phyloP scores from a whole-genome alignment of 805 yeast genomes.

The Yamadazyma scolyti region DNA sequence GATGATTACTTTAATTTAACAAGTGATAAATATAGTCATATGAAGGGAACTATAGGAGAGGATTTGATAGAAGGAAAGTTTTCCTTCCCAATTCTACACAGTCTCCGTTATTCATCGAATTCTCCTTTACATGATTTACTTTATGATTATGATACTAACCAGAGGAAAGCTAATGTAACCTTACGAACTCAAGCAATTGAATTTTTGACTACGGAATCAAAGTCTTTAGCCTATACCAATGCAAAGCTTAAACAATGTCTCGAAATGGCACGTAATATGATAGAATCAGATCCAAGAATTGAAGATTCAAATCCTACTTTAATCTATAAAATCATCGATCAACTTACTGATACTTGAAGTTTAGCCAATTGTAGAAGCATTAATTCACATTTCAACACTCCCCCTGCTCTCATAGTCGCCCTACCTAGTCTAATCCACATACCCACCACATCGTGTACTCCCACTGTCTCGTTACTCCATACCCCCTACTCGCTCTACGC shows the following conservation, averaged over 20 bases:
- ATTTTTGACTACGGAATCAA: slow-evolving; percentile 17
- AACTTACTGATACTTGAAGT: slow-evolving; percentile 17
- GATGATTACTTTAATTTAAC: slow-evolving; percentile 79
- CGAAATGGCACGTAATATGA: slow-evolving; percentile 11
- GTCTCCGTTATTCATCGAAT: slow-evolving; percentile 13
- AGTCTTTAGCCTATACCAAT: slow-evolving; percentile 23
- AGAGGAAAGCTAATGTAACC: slow-evolving; percentile 12
- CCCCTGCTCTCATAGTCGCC: too few species aligned
- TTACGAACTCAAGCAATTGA: slow-evolving; percentile 18
- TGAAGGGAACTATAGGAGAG: slow-evolving; percentile 71
- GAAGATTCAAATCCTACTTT: slow-evolving; percentile 6
- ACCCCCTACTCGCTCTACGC: too few species aligned
- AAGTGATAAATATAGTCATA: slow-evolving; percentile 47
- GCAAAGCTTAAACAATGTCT: slow-evolving; percentile 4
- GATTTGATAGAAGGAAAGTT: slow-evolving; percentile 88
- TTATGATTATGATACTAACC: slow-evolving; percentile 12
- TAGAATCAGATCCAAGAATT: slow-evolving; percentile 19
- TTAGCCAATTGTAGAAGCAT: too few species aligned
- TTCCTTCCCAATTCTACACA: slow-evolving; percentile 80
- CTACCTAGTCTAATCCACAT: too few species aligned
- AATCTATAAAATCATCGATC: slow-evolving; percentile 14
- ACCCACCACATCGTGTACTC: too few species aligned
- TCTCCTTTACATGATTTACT: slow-evolving; percentile 23
- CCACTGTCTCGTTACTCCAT: too few species aligned
- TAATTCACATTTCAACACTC: too few species aligned